Conservation (phyloP, 441 rosid genomes). For the Adansonia madagascariensis region DNA sequence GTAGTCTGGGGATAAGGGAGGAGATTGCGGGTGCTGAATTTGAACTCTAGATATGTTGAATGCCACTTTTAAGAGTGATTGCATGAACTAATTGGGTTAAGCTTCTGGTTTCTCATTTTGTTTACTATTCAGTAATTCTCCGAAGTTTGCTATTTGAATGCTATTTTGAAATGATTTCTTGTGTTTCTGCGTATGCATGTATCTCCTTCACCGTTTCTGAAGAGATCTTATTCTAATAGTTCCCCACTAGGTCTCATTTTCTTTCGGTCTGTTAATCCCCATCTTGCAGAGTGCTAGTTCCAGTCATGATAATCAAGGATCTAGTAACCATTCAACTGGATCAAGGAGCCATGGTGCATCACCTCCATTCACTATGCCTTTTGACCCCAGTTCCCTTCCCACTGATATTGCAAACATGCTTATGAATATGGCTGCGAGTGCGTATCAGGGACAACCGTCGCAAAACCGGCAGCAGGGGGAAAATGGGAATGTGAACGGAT, state of each 20-base stretch:
- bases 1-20: too few relatives aligned
- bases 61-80: too few relatives aligned
- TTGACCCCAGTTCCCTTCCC: slow-evolving; percentile 41
- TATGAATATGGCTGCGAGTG: slow-evolving; percentile 48
- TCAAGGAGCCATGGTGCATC: slow-evolving; percentile 40
- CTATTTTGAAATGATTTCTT: slow-evolving; percentile 2
- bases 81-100: too few relatives aligned
- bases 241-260: neutral
- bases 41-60: too few relatives aligned
- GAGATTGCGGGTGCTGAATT: too few relatives aligned
- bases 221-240: neutral
- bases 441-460: slow-evolving; percentile 40
- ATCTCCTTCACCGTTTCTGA: neutral
- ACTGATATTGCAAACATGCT: slow-evolving; percentile 49
- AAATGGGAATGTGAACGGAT: slow-evolving; percentile 27
- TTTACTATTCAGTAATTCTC: neutral
- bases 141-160: neutral
- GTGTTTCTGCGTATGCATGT: neutral
- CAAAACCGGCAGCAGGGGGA: slow-evolving; percentile 41
- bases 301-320: slow-evolving; percentile 35
- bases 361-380: slow-evolving; percentile 42
- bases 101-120: neutral
- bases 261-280: neutral
- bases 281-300: slow-evolving; percentile 38
- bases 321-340: slow-evolving; percentile 37